A percentile compares a stretch with the other conserved stretches of the same genome.
phyloP scores from a whole-genome alignment of 176 grass and related monocot species.

The Typha latifolia region DNA sequence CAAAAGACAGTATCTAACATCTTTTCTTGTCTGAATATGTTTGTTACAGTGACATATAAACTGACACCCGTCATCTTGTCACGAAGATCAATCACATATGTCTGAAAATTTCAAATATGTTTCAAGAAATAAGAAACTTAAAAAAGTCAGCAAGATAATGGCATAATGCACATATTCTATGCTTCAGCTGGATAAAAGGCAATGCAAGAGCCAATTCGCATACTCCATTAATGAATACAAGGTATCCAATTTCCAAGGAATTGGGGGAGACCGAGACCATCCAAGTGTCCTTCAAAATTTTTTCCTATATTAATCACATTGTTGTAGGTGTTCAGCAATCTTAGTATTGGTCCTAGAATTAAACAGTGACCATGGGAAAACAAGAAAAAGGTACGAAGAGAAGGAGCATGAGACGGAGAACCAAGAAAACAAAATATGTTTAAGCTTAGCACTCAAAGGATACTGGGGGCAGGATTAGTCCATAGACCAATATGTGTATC shows the following conservation, averaged over 20 bases:
- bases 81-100: slow-evolving; percentile 57
- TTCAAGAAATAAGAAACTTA: background rate
- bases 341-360: too few species aligned
- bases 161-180: background rate
- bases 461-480: too few species aligned
- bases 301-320: too few species aligned
- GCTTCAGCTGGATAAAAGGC: background rate
- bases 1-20: slow-evolving; percentile 39
- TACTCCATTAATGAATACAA: background rate
- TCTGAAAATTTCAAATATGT: slow-evolving; percentile 32
- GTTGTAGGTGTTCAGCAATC: too few species aligned
- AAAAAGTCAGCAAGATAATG: background rate
- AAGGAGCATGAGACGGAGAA: too few species aligned
- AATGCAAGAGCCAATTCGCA: background rate
- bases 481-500: background rate
- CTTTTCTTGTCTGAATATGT: slow-evolving; percentile 49
- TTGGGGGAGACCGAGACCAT: too few species aligned
- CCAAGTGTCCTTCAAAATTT: too few species aligned
- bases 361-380: too few species aligned
- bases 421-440: too few species aligned
- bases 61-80: slow-evolving; percentile 76
- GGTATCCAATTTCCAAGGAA: too few species aligned
- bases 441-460: too few species aligned
- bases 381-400: too few species aligned
- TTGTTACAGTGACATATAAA: slow-evolving; percentile 60